Base-by-base conservation (phyloP, 768 basidiomycete genomes). In the Clavaria fumosa region DNA sequence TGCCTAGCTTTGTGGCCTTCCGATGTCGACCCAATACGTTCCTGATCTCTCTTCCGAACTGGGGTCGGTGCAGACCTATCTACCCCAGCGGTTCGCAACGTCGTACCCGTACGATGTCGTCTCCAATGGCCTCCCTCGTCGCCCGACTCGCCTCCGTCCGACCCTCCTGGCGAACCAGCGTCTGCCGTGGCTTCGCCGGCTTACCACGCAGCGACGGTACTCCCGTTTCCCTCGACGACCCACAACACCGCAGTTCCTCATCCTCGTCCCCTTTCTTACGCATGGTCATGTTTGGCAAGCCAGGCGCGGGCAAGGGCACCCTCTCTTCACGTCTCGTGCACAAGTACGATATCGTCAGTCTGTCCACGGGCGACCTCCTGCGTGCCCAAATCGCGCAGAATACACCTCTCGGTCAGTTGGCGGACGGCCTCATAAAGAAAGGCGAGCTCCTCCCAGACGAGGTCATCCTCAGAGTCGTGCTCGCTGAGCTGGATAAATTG, bases 251-350 rank as follows among this genome's bases (percentile, higher is more conserved):
- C 27, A 48, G 56, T 32, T 54, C 58, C n/a, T 43, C 48, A 4
- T 58, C 41, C 63, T 62, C 34, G 47, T 52, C 63, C 15, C 43
- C 51, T 20, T 48, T 62, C 32, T 58, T 78, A 35, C 67, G 78
- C 37, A 75, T 80, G 70, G 61, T 83, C 42, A 71, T 81, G 64
- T 81, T 80, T 53, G 80, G 78, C 21, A 81, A 81, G 56, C 80
- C 77, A n/a, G 80, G 80, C 19, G 72, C 79, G 33, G 81, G 81
- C 40, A 84, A 93, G 61, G 89, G 89, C 23, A 93, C 89, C 0
- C 66, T 90, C 28, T 68, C 80, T 2, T 64, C 69, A 11, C 69
- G 78, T 30, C 68, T 93, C 20, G 72, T 83, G 40, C 68, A 75
- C 44, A 82, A 84, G 54, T 89, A 84, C 52, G 76, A 85, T 50